Percentiles rank a stretch among this genome's conserved stretches.
Conservation (phyloP, 192 early-diverging fungal genomes). For the Spinellus fusiger region DNA sequence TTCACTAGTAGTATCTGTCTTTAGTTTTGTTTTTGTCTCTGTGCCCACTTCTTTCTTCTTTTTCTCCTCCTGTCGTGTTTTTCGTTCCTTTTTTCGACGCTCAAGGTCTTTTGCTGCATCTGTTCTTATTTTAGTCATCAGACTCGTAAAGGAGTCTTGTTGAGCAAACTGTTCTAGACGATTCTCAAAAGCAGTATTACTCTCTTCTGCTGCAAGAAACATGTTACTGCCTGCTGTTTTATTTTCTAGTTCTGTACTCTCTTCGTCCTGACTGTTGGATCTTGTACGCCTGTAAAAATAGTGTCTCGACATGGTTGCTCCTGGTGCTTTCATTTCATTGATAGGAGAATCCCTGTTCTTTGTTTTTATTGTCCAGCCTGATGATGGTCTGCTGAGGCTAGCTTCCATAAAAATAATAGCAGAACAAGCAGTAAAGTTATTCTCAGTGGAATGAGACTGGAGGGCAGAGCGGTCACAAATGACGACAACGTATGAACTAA, state of each 20-base stretch:
- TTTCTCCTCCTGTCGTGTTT: conserved; percentile 13
- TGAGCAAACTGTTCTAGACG: conserved; percentile 4
- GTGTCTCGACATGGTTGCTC: conserved; percentile 1
- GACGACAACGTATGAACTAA: not conserved
- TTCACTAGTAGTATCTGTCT: no score
- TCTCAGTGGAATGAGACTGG: no score
- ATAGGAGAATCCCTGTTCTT: not conserved
- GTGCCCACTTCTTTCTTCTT: not conserved
- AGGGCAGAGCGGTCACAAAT: not conserved
- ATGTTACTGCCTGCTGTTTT: not conserved
- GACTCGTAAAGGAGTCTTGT: not conserved
- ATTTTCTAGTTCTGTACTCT: not conserved
- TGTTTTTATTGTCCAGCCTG: not conserved
- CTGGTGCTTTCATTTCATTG: not conserved
- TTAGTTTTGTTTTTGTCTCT: not conserved
- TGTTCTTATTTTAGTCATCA: not conserved
- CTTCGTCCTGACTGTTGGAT: not conserved
- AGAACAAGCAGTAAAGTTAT: not conserved
- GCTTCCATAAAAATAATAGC: not conserved
- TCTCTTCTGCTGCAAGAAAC: conserved; percentile 4
- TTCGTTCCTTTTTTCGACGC: conserved; percentile 12
- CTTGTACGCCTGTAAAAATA: conserved; percentile 8
- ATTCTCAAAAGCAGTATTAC: conserved; percentile 8
- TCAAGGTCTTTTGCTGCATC: conserved; percentile 1
- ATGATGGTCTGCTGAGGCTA: not conserved